These are phyloP conservation scores for Goffeauzyma gilvescens DNA, from an alignment of 768 basidiomycete genomes.

Conservation along the genomic window DNA sequence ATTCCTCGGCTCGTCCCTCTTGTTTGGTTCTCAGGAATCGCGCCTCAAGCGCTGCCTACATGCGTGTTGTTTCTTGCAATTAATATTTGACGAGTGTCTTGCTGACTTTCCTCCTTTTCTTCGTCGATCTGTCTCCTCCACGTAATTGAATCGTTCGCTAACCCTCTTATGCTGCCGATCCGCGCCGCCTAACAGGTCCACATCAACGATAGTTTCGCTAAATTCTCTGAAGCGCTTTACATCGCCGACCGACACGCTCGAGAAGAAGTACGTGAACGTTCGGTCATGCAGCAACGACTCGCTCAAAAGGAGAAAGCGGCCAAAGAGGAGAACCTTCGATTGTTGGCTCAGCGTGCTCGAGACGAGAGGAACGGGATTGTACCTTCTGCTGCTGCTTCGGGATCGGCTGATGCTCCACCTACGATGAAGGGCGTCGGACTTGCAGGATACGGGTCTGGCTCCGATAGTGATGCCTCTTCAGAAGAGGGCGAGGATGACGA, in stretches of 20 bases:
- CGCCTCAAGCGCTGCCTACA: no score
- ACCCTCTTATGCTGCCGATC: no score
- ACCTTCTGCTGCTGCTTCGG: slow-evolving; percentile 37
- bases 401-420: slow-evolving; percentile 1
- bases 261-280: slow-evolving; percentile 87
- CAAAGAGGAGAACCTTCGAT: slow-evolving; percentile 86
- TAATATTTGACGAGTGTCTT: background rate
- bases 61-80: no score
- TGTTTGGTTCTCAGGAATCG: background rate
- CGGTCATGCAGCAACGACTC: slow-evolving; percentile 96
- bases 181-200: no score
- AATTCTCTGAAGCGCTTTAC: slow-evolving; percentile 89
- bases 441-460: slow-evolving; percentile 75
- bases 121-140: no score
- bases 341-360: slow-evolving; percentile 84
- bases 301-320: slow-evolving; percentile 93
- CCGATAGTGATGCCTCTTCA: slow-evolving; percentile 49
- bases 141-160: no score
- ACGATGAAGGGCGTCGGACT: slow-evolving; percentile 48
- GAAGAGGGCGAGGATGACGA: slow-evolving; percentile 41
- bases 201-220: slow-evolving; percentile 98
- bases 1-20: background rate
- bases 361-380: slow-evolving; percentile 73
- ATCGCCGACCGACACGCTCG: slow-evolving; percentile 92
- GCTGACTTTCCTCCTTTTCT: background rate